A percentile compares a stretch with the other conserved stretches of the same genome.
Evolutionary conservation across 176 grass and related monocot species (phyloP).

Genomic region (Phragmites australis): DNA sequence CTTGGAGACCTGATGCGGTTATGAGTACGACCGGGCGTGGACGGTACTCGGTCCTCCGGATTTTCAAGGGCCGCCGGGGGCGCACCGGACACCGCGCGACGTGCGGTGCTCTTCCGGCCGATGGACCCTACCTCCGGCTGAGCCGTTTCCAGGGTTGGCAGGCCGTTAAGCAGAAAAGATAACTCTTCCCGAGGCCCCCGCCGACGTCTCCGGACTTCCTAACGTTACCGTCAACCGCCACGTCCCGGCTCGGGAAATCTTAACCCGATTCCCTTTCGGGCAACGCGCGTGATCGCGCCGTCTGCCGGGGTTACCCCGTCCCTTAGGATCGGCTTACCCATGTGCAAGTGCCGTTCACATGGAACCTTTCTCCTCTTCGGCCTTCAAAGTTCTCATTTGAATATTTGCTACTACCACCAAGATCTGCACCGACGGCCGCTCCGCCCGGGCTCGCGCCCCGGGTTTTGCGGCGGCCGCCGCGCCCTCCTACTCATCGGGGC

Average conservation of each 20-base stretch:
- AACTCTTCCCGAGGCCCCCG: slow-evolving; percentile 66
- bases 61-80: slow-evolving; percentile 68
- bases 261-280: not conserved
- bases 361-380: not conserved
- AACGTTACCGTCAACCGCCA: slow-evolving; percentile 53
- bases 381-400: not conserved
- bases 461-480: slow-evolving; percentile 43
- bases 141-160: slow-evolving; percentile 35
- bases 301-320: not conserved
- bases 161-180: slow-evolving; percentile 75
- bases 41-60: slow-evolving; percentile 35
- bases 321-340: slow-evolving; percentile 56
- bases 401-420: slow-evolving; percentile 21
- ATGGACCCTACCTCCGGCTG: slow-evolving; percentile 57
- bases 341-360: slow-evolving; percentile 52
- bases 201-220: slow-evolving; percentile 53
- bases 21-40: slow-evolving; percentile 43
- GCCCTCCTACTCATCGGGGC: too few species aligned
- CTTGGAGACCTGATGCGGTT: slow-evolving; percentile 73
- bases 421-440: slow-evolving; percentile 55
- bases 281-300: not conserved
- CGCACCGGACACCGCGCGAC: slow-evolving; percentile 55
- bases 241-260: slow-evolving; percentile 43
- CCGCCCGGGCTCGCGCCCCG: slow-evolving; percentile 49
- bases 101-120: slow-evolving; percentile 62